Percentiles rank a stretch among this genome's conserved stretches.
Conservation (phyloP, 805 yeast genomes). For the Wickerhamiella musiphila region DNA sequence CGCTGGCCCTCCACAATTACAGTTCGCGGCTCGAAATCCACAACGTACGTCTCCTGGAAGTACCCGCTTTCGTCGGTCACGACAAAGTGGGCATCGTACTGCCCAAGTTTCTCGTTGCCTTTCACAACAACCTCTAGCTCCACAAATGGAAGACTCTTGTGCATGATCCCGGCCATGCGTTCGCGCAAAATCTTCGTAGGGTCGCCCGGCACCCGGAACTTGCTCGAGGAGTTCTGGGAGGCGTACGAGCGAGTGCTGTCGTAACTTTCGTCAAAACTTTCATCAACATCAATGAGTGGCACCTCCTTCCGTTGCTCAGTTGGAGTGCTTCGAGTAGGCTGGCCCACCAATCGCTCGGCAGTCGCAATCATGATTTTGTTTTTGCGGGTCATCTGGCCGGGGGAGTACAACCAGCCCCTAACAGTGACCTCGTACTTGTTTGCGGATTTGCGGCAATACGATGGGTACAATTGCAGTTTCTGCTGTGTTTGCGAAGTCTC, state of each 20-base stretch:
- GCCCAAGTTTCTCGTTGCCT: conserved; percentile 6
- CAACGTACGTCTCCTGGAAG: conserved; percentile 7
- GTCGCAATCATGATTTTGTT: conserved; percentile 36
- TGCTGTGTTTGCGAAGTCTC: too few relatives aligned
- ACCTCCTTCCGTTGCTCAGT: conserved; percentile 1
- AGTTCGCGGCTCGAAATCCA: conserved; percentile 10
- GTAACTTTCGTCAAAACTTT: background rate
- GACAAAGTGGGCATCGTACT: conserved; percentile 7
- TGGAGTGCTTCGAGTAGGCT: conserved; percentile 7
- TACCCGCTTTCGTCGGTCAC: conserved; percentile 16
- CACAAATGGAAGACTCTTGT: conserved; percentile 10
- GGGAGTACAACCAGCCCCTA: conserved; percentile 53
- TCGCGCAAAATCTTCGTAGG: conserved; percentile 9
- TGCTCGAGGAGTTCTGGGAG: conserved; percentile 1
- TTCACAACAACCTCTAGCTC: conserved; percentile 9
- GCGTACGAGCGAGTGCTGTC: background rate
- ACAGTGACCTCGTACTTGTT: conserved; percentile 20
- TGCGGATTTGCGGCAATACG: conserved; percentile 3
- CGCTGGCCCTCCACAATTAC: conserved; percentile 4
- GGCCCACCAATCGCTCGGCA: conserved; percentile 16
- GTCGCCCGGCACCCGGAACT: conserved; percentile 1
- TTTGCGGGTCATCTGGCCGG: conserved; percentile 54
- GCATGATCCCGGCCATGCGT: conserved; percentile 12
- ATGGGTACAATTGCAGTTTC: conserved; percentile 5
- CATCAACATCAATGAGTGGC: conserved; percentile 1